Conservation (phyloP, 345 rosid genomes). For the Euclidium syriacum region DNA sequence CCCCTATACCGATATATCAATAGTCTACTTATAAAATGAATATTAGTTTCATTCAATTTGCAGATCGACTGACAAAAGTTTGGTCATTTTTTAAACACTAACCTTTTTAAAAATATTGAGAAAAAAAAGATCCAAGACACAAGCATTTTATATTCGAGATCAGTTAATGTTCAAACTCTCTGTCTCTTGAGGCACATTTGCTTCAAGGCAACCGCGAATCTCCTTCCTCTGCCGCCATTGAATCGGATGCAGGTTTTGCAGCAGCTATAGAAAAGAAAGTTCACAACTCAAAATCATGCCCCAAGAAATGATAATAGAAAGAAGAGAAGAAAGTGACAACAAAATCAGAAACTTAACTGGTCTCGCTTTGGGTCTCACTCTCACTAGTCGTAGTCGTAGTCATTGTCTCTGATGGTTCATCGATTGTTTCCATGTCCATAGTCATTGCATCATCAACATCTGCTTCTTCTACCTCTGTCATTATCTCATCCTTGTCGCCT, state of each 20-base stretch:
- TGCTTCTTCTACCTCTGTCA: constrained; percentile 70
- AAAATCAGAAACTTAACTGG: constrained; percentile 33
- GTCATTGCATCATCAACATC: constrained; percentile 62
- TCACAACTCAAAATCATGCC: neutral
- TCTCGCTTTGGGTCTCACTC: constrained; percentile 35
- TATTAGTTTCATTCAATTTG: no score
- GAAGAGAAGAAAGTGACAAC: neutral
- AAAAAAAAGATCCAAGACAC: constrained; percentile 1
- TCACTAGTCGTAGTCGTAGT: neutral
- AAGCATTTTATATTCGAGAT: constrained; percentile 5
- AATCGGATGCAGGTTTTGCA: constrained; percentile 7
- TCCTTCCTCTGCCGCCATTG: constrained; percentile 23
- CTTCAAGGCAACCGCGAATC: constrained; percentile 14
- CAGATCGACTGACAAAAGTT: no score
- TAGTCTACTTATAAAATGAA: no score
- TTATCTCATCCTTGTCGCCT: constrained; percentile 62
- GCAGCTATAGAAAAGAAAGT: constrained; percentile 14
- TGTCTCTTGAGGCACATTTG: neutral
- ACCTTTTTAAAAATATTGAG: neutral
- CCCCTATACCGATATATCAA: no score
- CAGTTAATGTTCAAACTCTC: constrained; percentile 6
- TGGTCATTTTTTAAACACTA: no score
- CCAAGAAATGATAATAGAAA: neutral
- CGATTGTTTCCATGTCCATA: constrained; percentile 60
- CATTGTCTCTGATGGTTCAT: constrained; percentile 45